Conservation (phyloP, 345 rosid species). For the Bruguiera sexangula region DNA sequence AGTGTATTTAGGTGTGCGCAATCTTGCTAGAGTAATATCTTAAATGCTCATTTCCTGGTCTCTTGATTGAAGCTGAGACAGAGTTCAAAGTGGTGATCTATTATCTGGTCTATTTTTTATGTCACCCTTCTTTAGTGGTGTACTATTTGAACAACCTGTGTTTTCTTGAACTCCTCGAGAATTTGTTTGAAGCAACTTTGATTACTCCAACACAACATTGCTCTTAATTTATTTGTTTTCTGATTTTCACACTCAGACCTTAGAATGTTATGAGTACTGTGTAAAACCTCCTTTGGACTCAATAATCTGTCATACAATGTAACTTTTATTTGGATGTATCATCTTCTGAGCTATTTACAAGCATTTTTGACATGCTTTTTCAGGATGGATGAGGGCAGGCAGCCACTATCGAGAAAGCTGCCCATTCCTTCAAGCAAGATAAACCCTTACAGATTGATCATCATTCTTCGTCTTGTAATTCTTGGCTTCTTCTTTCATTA, state of each 20-base stretch:
- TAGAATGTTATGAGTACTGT: not conserved
- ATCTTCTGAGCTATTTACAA: conserved; percentile 14
- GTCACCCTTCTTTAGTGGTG: not conserved
- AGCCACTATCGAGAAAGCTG: conserved; percentile 94
- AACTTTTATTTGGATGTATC: not conserved
- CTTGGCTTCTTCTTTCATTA: conserved; percentile 92
- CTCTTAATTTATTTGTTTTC: too few relatives aligned
- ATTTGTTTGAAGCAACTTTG: not conserved
- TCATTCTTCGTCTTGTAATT: conserved; percentile 79
- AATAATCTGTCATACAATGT: not conserved
- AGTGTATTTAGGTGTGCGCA: too few relatives aligned
- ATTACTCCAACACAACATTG: too few relatives aligned
- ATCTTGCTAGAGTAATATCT: too few relatives aligned
- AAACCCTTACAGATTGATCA: conserved; percentile 83
- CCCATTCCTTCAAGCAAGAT: conserved; percentile 96
- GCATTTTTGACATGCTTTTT: conserved; percentile 16
- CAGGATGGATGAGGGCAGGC: conserved; percentile 99
- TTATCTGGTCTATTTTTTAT: not conserved
- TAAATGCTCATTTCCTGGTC: too few relatives aligned
- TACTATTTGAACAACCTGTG: not conserved
- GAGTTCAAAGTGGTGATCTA: not conserved
- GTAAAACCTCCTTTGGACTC: not conserved
- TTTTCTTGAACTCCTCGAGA: not conserved
- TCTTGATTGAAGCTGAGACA: not conserved
- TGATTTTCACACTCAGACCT: too few relatives aligned